These are phyloP conservation scores for Candida buenavistaensis DNA, from an alignment of 1,139 yeast genomes.

Conservation along the genomic window DNA sequence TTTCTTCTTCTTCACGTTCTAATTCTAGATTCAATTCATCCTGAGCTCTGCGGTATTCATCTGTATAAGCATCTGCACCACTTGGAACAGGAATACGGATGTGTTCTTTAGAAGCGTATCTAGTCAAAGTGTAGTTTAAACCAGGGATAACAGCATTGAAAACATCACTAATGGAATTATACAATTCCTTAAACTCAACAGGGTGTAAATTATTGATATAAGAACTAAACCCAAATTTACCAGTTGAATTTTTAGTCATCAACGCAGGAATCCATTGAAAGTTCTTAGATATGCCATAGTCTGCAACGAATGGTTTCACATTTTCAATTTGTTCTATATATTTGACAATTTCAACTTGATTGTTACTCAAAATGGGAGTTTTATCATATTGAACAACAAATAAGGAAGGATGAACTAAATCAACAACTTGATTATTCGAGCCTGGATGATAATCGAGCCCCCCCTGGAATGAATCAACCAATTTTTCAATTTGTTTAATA, in stretches of 20 bases:
- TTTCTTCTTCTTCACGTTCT: constrained; percentile 11
- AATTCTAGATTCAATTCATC: constrained; percentile 11
- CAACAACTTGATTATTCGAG: constrained; percentile 35
- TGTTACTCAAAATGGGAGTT: constrained; percentile 23
- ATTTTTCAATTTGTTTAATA: constrained; percentile 12
- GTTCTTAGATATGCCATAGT: constrained; percentile 22
- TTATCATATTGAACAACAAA: constrained; percentile 37
- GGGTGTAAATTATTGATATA: constrained; percentile 46
- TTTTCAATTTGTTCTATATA: constrained; percentile 14
- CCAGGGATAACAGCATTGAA: constrained; percentile 33
- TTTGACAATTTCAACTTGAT: constrained; percentile 11
- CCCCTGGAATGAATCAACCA: constrained; percentile 16
- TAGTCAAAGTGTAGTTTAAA: constrained; percentile 27
- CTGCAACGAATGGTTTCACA: constrained; percentile 19
- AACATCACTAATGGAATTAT: constrained; percentile 27
- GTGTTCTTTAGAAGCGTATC: constrained; percentile 21
- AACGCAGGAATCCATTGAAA: constrained; percentile 37
- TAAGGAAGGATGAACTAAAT: constrained; percentile 45
- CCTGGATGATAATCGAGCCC: constrained; percentile 40
- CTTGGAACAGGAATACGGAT: constrained; percentile 19
- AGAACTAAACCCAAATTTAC: constrained; percentile 23
- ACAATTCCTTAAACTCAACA: constrained; percentile 21
- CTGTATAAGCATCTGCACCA: constrained; percentile 18
- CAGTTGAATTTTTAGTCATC: constrained; percentile 14
- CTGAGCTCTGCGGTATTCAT: constrained; percentile 14